Conservation (phyloP, 2,329 filamentous ascomycete genomes). For the Trichoderma sp. region DNA sequence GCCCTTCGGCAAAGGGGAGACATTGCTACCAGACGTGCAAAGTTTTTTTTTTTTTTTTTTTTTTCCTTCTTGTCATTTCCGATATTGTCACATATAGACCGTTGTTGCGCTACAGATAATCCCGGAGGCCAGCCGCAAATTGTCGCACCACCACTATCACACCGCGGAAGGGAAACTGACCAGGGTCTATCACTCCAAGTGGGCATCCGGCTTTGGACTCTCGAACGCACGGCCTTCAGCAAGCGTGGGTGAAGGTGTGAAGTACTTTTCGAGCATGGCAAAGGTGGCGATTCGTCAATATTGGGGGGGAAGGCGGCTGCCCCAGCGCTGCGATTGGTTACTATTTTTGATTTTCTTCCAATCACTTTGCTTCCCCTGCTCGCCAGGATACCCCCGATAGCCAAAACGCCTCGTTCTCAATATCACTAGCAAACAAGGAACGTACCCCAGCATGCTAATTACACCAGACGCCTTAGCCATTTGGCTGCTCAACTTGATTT, state of each 20-base stretch:
- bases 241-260: not conserved
- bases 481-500: not conserved
- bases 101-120: not conserved
- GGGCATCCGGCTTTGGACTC: not conserved
- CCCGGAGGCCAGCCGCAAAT: constrained; percentile 16
- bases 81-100: not conserved
- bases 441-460: constrained; percentile 5
- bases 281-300: constrained; percentile 12
- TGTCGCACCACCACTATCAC: constrained; percentile 18
- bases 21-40: not conserved
- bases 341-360: constrained; percentile 15
- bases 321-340: constrained; percentile 8
- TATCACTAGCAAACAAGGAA: not conserved
- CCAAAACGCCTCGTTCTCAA: constrained; percentile 9
- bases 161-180: constrained; percentile 1
- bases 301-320: constrained; percentile 8
- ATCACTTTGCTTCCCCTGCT: constrained; percentile 15
- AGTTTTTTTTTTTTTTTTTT: not conserved
- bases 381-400: constrained; percentile 13
- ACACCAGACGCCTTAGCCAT: not conserved
- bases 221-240: not conserved
- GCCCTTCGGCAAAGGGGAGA: constrained; percentile 4
- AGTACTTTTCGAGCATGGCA: not conserved
- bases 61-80: constrained; percentile 2
- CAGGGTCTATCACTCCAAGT: not conserved